phyloP scores from a whole-genome alignment of 768 basidiomycete genomes.

The Tricholoma saponaceum region DNA sequence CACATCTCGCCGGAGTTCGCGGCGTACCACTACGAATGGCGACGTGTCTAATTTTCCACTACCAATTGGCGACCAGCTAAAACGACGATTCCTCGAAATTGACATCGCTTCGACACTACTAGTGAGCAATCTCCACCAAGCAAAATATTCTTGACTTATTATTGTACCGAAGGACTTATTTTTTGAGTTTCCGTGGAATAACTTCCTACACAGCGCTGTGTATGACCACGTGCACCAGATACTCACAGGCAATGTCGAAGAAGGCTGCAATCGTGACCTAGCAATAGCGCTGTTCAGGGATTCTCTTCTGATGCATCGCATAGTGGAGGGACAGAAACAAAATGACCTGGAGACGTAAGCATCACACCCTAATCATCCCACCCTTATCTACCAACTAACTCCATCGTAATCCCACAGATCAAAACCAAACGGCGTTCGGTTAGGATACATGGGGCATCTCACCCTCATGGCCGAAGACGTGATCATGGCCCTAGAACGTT shows the following conservation, averaged over 20 bases:
- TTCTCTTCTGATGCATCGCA: conserved; percentile 75
- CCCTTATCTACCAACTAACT: neutral
- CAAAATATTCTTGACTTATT: neutral
- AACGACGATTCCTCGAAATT: conserved; percentile 70
- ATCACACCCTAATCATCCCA: neutral
- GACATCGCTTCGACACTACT: conserved; percentile 73
- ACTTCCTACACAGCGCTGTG: conserved; percentile 94
- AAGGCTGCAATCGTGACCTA: conserved; percentile 81
- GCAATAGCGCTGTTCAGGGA: conserved; percentile 84
- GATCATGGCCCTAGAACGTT: conserved; percentile 82
- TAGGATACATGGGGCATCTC: conserved; percentile 97
- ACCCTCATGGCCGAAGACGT: conserved; percentile 95
- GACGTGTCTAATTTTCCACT: conserved; percentile 32
- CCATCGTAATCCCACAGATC: conserved; percentile 33
- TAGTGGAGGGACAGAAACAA: conserved; percentile 78
- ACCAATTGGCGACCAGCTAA: conserved; percentile 76
- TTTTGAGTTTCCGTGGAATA: conserved; percentile 96
- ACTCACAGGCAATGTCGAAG: conserved; percentile 80
- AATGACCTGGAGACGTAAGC: conserved; percentile 76
- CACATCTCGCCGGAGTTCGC: conserved; percentile 51
- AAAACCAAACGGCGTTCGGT: conserved; percentile 71
- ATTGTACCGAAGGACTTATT: conserved; percentile 69
- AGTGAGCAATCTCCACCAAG: conserved; percentile 41
- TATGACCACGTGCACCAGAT: conserved; percentile 97
- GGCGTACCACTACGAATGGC: conserved; percentile 37